Percentiles rank a stretch among this genome's conserved stretches.
Evolutionary conservation across 1,284 basidiomycete species (phyloP).

Genomic region (Cutaneotrichosporon sp.): DNA sequence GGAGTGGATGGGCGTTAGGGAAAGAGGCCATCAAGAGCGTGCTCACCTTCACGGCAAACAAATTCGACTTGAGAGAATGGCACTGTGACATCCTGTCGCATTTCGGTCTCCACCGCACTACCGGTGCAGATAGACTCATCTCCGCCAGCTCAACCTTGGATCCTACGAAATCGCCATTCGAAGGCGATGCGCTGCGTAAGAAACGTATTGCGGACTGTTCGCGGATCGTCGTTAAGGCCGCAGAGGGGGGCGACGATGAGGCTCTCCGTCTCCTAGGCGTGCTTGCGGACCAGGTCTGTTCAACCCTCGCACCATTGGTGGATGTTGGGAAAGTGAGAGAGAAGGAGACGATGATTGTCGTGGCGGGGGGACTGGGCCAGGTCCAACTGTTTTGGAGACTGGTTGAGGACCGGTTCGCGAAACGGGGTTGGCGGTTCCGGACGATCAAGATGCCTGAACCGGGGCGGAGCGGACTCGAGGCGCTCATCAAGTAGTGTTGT

Average conservation of each 20-base stretch:
- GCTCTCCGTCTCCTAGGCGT: constrained; percentile 10
- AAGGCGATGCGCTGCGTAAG: constrained; percentile 24
- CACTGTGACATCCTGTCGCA: constrained; percentile 15
- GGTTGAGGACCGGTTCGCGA: constrained; percentile 13
- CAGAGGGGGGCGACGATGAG: constrained; percentile 16
- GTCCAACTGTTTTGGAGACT: constrained; percentile 17
- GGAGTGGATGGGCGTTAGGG: constrained; percentile 24
- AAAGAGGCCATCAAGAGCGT: constrained; percentile 20
- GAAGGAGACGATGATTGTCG: constrained; percentile 17
- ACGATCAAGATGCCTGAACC: constrained; percentile 20
- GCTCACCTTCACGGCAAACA: constrained; percentile 22
- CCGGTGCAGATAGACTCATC: constrained; percentile 17
- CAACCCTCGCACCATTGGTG: constrained; percentile 20
- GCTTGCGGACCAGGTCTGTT: constrained; percentile 27
- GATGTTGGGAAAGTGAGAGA: neutral
- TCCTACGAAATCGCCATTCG: neutral
- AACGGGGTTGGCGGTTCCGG: constrained; percentile 20
- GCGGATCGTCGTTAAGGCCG: constrained; percentile 15
- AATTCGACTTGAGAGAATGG: constrained; percentile 8
- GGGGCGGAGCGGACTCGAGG: constrained; percentile 15
- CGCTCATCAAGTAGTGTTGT: constrained; percentile 1
- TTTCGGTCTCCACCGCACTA: constrained; percentile 6
- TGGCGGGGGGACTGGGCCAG: constrained; percentile 22
- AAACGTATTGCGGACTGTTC: constrained; percentile 21
- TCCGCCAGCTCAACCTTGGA: constrained; percentile 8